phyloP scores from a whole-genome alignment of 2,329 filamentous ascomycete species.

The Aspergillus transmontanensis region DNA sequence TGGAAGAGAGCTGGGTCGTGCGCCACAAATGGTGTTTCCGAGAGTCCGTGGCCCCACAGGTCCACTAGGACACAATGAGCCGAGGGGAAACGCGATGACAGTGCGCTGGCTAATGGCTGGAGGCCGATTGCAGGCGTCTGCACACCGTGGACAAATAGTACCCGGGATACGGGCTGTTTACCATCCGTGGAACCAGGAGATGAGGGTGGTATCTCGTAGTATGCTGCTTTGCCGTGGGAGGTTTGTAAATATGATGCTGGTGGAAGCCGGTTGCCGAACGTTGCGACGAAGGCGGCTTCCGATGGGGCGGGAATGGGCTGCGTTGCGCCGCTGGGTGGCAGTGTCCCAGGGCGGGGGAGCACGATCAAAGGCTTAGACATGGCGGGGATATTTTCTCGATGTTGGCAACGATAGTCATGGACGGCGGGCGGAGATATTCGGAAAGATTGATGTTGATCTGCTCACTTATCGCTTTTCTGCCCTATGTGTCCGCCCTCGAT shows the following conservation, averaged over 20 bases:
- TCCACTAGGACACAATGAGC: conserved; percentile 51
- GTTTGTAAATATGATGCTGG: conserved; percentile 26
- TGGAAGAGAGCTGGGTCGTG: conserved; percentile 51
- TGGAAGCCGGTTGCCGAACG: conserved; percentile 26
- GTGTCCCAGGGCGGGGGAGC: conserved; percentile 23
- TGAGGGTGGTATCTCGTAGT: conserved; percentile 20
- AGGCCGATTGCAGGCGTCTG: conserved; percentile 55
- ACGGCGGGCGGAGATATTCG: no score
- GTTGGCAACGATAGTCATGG: background rate
- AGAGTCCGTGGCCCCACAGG: conserved; percentile 58
- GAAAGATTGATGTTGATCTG: no score
- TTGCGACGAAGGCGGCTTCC: conserved; percentile 24
- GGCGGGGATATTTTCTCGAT: background rate
- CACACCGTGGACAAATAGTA: conserved; percentile 55
- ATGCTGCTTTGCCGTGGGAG: conserved; percentile 19
- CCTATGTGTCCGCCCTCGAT: no score
- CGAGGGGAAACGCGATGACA: conserved; percentile 39
- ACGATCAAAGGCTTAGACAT: conserved; percentile 19
- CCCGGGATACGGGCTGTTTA: conserved; percentile 20
- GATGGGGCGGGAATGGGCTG: conserved; percentile 25
- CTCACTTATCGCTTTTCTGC: no score
- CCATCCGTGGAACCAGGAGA: background rate
- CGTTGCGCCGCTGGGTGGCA: background rate
- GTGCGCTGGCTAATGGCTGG: conserved; percentile 42
- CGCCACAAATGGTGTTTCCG: conserved; percentile 48